Base-by-base conservation (phyloP, 768 basidiomycete genomes). In the Cyathus striatus region DNA sequence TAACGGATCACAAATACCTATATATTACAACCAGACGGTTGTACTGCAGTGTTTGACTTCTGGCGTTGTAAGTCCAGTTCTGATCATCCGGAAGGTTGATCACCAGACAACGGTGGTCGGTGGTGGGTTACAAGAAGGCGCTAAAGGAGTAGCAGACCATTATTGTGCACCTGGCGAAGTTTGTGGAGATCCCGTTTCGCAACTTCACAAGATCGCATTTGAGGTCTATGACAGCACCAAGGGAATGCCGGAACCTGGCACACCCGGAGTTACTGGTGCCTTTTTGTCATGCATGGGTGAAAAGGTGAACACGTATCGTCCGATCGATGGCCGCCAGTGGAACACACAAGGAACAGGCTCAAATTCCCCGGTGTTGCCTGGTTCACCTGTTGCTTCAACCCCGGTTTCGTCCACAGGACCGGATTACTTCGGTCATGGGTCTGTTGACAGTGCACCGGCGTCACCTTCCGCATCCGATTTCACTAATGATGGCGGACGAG, bases 21-120 rank as follows among this genome's bases (percentile, higher is more conserved):
- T 98, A 45, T 91, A 93, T 64, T 98, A 97, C 73, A 98, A 98
- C 58, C 89, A 94, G 61, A 93, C 91, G 1, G 87, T 98, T 37
- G 90, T 97, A 23, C 64, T 98, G 25, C 95, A 98, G 58, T 97
- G 93, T 55, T 70, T 95, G 50, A 88, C 88, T 1, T 95, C 95
- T 2, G 95, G 93, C 22, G 87, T 93, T 33, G 88, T 95, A 53
- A 90, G 89, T 45, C 95, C 95, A 7, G 83, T 93, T 30, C 73
- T 98, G 34, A 87, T 97, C 64, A 87, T 97, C 51, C 88, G 95
- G 42, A 91, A 93, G 55, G 90, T 96, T 41, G 94, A 96, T 54
- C 84, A 86, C 52, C 87, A 84, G 51, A 90, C 89, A 2, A 88
- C 81, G 6, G 92, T 87, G 26, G 86, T 94, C 32, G 95, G 94